Evolutionary conservation across 441 rosid species (phyloP), one percentile per base, ranked within the genome.

Genomic region (Gossypium davidsonii): DNA sequence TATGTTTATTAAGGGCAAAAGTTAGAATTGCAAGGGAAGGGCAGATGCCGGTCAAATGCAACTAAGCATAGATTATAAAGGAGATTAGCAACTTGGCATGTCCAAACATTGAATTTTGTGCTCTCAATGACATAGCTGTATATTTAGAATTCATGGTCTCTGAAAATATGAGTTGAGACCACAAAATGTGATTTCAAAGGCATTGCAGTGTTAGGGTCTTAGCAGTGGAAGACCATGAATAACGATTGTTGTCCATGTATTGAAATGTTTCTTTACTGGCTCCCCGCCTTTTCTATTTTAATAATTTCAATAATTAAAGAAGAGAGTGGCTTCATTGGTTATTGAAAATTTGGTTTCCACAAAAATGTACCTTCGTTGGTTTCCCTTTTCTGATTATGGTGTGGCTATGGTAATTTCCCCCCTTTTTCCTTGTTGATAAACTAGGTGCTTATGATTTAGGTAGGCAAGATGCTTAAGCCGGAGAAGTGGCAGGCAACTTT

Each of bases 381-480:
- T 66, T 65, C 15, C 69, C 39, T 6, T n/a, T 44, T 46, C 56
- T 9, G 5, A 14, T 46, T 66, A 6, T 66, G 56, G 20, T 23
- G 21, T 23, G 21, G 17, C 20, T n/a, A 18, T 9, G 53, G n/a
- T 31, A 39, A 6, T 15, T 17, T 7, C 37, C 61, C 18, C 11
- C 67, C 11, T 2, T 12, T 18, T 71, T 37, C 11, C 3, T 2
- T 58, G 21, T 39, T 73, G 57, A 74, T 57, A 64, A 66, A 64
- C 74, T 37, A 18, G 63, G 11, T 76, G 52, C 3, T 74, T 37
- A 76, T 84, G 82, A 44, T 67, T 74, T 87, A 94, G 97, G 81
- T 87, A 65, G 84, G 81, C 80, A 92, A 85, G 88, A 88, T 89
- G 92, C 98, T 91, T 81, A 91, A 91, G 86, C 93, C 90, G 15